These are phyloP conservation scores for Stereum hirsutum DNA, from an alignment of 1,284 basidiomycete species.

Conservation along the genomic window DNA sequence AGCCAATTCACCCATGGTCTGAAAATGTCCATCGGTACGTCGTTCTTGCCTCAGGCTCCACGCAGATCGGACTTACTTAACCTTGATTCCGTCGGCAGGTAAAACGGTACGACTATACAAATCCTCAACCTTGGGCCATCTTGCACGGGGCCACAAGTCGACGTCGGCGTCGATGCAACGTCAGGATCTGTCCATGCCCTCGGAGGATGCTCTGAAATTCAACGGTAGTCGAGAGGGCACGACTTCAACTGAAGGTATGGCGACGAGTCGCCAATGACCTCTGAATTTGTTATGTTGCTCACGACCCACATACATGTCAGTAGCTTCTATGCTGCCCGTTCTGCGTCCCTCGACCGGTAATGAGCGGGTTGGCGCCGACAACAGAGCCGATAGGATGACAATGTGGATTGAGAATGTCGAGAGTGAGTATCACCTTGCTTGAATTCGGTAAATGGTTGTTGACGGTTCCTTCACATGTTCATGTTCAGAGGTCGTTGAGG, in stretches of 20 bases:
- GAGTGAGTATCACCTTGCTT: constrained; percentile 36
- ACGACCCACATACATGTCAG: constrained; percentile 13
- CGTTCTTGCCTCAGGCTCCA: not conserved
- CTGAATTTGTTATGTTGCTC: constrained; percentile 1
- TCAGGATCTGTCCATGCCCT: not conserved
- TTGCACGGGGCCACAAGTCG: constrained; percentile 8
- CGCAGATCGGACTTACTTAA: not conserved
- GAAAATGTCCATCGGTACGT: constrained; percentile 59
- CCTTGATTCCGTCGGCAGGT: constrained; percentile 23
- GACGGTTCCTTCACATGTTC: constrained; percentile 4
- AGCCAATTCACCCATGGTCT: constrained; percentile 53
- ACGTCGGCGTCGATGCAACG: not conserved
- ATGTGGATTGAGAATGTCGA: constrained; percentile 74
- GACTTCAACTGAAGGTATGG: constrained; percentile 44
- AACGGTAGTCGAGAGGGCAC: constrained; percentile 25
- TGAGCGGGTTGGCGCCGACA: constrained; percentile 41
- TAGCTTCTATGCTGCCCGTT: constrained; percentile 38
- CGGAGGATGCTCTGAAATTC: not conserved
- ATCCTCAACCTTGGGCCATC: constrained; percentile 29
- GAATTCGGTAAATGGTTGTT: not conserved
- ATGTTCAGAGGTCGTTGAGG: constrained; percentile 61
- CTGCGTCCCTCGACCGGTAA: constrained; percentile 41
- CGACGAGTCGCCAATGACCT: constrained; percentile 32
- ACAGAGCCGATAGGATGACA: constrained; percentile 56
- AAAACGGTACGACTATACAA: constrained; percentile 50